Evolutionary conservation across 257 asterid genomes (phyloP).

Genomic region (Solanum raphanifolium): DNA sequence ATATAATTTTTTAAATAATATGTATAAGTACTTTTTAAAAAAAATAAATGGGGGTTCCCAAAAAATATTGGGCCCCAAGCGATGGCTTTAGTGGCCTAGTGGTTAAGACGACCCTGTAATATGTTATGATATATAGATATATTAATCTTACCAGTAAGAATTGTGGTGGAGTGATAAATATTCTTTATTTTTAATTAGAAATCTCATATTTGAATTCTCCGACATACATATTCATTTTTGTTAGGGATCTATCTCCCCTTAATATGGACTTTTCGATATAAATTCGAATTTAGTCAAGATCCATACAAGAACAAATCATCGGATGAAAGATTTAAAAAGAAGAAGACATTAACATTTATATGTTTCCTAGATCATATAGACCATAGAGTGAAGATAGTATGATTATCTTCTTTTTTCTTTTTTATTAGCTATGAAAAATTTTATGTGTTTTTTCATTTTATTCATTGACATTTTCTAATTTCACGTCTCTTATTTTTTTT

Average conservation of each 20-base stretch:
- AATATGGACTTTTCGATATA: background rate
- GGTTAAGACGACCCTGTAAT: background rate
- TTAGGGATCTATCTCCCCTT: background rate
- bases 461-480: background rate
- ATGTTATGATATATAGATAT: background rate
- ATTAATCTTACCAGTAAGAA: background rate
- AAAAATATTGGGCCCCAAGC: too few species aligned
- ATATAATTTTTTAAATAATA: too few species aligned
- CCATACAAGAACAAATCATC: background rate
- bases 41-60: too few species aligned
- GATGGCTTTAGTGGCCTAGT: too few species aligned
- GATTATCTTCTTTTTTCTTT: background rate
- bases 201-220: background rate
- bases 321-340: background rate
- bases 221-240: background rate
- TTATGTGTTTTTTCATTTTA: background rate
- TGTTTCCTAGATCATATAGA: background rate
- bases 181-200: background rate
- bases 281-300: background rate
- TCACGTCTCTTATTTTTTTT: background rate
- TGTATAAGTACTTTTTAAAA: too few species aligned
- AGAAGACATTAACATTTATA: background rate
- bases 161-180: background rate
- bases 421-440: background rate
- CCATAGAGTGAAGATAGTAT: background rate